phyloP scores from a whole-genome alignment of 805 yeast genomes.

The Nakazawaea anatomiae region DNA sequence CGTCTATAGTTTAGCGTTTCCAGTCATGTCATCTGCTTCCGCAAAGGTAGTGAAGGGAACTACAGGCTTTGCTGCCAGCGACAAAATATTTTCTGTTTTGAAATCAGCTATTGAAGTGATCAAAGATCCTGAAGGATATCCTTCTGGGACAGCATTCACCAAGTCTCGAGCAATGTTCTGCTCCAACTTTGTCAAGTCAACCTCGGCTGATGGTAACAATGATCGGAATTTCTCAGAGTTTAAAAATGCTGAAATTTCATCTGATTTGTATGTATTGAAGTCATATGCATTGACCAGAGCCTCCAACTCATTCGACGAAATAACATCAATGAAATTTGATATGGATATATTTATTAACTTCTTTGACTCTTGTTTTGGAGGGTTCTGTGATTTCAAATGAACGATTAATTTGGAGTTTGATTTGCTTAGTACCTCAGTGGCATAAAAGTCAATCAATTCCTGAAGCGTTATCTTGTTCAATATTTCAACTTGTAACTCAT shows the following conservation, averaged over 20 bases:
- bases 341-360: slow-evolving; percentile 20
- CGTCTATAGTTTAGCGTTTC: slow-evolving; percentile 17
- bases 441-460: slow-evolving; percentile 54
- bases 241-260: slow-evolving; percentile 3
- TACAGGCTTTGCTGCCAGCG: slow-evolving; percentile 58
- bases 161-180: slow-evolving; percentile 10
- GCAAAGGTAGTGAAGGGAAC: slow-evolving; percentile 16
- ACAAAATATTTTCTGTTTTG: slow-evolving; percentile 46
- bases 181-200: slow-evolving; percentile 1
- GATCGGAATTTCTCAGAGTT: background rate
- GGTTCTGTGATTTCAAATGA: slow-evolving; percentile 54
- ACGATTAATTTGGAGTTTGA: slow-evolving; percentile 36
- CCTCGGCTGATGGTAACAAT: slow-evolving; percentile 1
- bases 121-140: slow-evolving; percentile 43
- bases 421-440: slow-evolving; percentile 28
- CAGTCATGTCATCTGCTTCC: slow-evolving; percentile 15
- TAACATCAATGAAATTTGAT: slow-evolving; percentile 19
- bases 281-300: slow-evolving; percentile 14
- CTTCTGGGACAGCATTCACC: slow-evolving; percentile 26
- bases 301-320: slow-evolving; percentile 18
- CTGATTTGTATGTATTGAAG: background rate
- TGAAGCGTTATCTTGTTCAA: slow-evolving; percentile 47
- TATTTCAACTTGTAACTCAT: slow-evolving; percentile 49
- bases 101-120: slow-evolving; percentile 46
- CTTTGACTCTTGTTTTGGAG: slow-evolving; percentile 17